Percentiles rank a stretch among this genome's conserved stretches.
These are phyloP conservation scores for Phoma herbarum DNA, from an alignment of 2,329 filamentous ascomycete species.

Conservation along the genomic window DNA sequence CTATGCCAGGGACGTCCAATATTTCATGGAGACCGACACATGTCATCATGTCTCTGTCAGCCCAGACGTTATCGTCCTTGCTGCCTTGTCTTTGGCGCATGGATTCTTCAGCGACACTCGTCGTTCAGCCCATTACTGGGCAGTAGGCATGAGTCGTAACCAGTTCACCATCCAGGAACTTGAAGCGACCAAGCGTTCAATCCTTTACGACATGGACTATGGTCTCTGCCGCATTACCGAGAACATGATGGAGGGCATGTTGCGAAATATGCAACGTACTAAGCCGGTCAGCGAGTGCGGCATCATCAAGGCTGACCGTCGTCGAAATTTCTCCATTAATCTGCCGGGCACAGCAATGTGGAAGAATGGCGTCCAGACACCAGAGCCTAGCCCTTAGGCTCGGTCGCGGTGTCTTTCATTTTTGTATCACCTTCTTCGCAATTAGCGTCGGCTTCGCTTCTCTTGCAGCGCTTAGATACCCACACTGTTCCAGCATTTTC, in stretches of 20 bases:
- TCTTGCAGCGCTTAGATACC: constrained; percentile 30
- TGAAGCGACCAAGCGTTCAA: constrained; percentile 44
- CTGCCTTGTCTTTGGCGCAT: constrained; percentile 48
- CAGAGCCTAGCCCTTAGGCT: constrained; percentile 50
- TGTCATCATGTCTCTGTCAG: constrained; percentile 28
- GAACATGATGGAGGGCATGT: constrained; percentile 43
- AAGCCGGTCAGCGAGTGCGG: constrained; percentile 12
- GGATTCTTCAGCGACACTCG: constrained; percentile 46
- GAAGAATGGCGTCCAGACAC: constrained; percentile 48
- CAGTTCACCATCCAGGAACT: constrained; percentile 43
- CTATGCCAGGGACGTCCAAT: constrained; percentile 25
- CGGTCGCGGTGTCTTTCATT: constrained; percentile 2
- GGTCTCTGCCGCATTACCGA: constrained; percentile 47
- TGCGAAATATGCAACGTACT: constrained; percentile 42
- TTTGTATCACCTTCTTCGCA: constrained; percentile 2
- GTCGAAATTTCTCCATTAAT: constrained; percentile 38
- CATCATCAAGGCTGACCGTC: constrained; percentile 25
- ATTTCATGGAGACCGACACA: constrained; percentile 28
- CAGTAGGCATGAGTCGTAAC: constrained; percentile 34
- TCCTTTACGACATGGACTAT: constrained; percentile 51
- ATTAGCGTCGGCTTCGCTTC: constrained; percentile 11
- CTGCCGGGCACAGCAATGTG: constrained; percentile 43
- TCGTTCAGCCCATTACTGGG: constrained; percentile 47
- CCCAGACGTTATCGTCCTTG: constrained; percentile 49
- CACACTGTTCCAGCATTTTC: constrained; percentile 23